Evolutionary conservation across 495 filamentous ascomycete species (phyloP).

Genomic region (Podospora didyma): DNA sequence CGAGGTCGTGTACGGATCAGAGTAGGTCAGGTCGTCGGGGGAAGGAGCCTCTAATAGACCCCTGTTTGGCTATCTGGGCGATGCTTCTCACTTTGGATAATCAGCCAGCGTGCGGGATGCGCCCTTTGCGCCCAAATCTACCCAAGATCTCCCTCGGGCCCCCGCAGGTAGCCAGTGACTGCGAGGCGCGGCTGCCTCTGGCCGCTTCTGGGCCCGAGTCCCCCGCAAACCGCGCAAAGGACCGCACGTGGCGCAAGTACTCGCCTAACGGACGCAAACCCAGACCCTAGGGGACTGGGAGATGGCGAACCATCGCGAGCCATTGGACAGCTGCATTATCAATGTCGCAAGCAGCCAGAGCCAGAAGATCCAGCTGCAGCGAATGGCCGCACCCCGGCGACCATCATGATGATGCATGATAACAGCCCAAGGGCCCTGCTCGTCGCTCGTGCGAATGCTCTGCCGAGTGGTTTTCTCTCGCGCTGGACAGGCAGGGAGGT

Average conservation of each 20-base stretch:
- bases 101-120: constrained; percentile 9
- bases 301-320: too few relatives aligned
- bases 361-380: not conserved
- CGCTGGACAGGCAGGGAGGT: not conserved
- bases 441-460: too few relatives aligned
- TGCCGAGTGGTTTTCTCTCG: too few relatives aligned
- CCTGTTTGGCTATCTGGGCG: constrained; percentile 6
- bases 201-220: too few relatives aligned
- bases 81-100: constrained; percentile 10
- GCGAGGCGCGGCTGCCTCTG: not conserved
- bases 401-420: too few relatives aligned
- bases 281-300: too few relatives aligned
- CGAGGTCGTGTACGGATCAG: not conserved
- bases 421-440: too few relatives aligned
- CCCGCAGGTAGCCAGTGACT: not conserved
- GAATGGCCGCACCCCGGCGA: too few relatives aligned
- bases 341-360: too few relatives aligned
- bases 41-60: constrained; percentile 18
- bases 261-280: not conserved
- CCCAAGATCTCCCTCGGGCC: constrained; percentile 7
- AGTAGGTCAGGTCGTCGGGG: too few relatives aligned
- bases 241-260: constrained; percentile 3
- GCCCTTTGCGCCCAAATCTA: constrained; percentile 20
- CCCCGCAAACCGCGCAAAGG: not conserved
- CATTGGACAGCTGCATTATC: too few relatives aligned